phyloP scores from a whole-genome alignment of 805 yeast species.

The Ogataea pilisensis region DNA sequence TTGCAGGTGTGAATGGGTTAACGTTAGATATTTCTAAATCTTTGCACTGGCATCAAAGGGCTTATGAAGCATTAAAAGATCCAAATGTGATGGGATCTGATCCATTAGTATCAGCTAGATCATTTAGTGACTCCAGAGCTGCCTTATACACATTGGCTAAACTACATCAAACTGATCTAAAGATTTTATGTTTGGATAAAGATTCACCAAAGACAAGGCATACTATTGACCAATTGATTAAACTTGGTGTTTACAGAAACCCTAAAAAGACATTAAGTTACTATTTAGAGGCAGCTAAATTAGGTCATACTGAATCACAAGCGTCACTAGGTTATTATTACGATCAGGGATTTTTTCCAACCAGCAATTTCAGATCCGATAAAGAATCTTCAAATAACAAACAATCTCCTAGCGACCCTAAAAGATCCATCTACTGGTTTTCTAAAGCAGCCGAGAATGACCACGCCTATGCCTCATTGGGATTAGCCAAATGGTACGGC shows the following conservation, averaged over 20 bases:
- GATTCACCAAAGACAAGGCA: conserved; percentile 29
- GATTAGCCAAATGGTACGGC: conserved; percentile 72
- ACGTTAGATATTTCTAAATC: conserved; percentile 25
- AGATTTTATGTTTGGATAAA: conserved; percentile 25
- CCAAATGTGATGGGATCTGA: conserved; percentile 28
- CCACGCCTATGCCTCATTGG: conserved; percentile 65
- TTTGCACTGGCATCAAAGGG: conserved; percentile 26
- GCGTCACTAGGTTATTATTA: conserved; percentile 67
- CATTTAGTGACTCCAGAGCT: conserved; percentile 32
- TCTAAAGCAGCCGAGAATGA: conserved; percentile 61
- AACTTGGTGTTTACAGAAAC: conserved; percentile 31
- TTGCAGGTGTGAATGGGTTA: conserved; percentile 37
- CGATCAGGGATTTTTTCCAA: conserved; percentile 54
- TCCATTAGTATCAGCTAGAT: conserved; percentile 31
- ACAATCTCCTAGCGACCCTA: conserved; percentile 43
- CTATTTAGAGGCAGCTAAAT: conserved; percentile 55
- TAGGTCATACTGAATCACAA: conserved; percentile 63
- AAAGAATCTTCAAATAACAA: conserved; percentile 21
- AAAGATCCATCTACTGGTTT: conserved; percentile 70
- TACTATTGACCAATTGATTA: conserved; percentile 31
- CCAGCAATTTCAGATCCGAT: conserved; percentile 30
- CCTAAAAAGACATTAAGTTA: conserved; percentile 43
- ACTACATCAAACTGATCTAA: conserved; percentile 32
- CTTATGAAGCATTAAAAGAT: conserved; percentile 23
- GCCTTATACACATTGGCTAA: conserved; percentile 34